Conservation (phyloP, 768 basidiomycete species). For the Phanerochaete carnosa region DNA sequence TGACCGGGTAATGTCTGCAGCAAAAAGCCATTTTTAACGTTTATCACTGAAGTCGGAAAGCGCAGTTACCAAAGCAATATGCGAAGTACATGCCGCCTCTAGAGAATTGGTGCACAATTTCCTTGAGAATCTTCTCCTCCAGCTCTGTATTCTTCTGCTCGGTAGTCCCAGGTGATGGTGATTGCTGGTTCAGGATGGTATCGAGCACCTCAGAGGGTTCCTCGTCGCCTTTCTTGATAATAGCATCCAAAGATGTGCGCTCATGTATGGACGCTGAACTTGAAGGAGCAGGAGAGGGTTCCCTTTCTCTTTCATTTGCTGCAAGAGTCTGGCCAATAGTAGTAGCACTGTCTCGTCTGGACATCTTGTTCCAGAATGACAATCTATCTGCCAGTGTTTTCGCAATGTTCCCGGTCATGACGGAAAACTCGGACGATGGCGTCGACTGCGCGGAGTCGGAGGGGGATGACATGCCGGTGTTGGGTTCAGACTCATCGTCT, state of each 20-base stretch:
- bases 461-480: conserved; percentile 23
- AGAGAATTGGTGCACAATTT: conserved; percentile 71
- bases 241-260: conserved; percentile 25
- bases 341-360: conserved; percentile 29
- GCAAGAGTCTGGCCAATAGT: conserved; percentile 10
- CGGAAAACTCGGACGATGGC: conserved; percentile 44
- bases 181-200: conserved; percentile 55
- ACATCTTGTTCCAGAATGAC: conserved; percentile 72
- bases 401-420: conserved; percentile 47
- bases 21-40: not conserved
- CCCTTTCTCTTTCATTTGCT: not conserved
- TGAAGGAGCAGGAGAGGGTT: conserved; percentile 7
- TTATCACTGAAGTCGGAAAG: conserved; percentile 6
- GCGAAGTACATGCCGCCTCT: conserved; percentile 92
- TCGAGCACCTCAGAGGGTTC: conserved; percentile 50
- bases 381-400: conserved; percentile 62
- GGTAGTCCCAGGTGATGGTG: conserved; percentile 55
- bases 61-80: conserved; percentile 71
- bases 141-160: conserved; percentile 74
- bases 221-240: conserved; percentile 18
- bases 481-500: conserved; percentile 10
- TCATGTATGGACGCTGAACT: conserved; percentile 15
- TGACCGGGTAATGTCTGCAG: conserved; percentile 75
- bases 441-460: conserved; percentile 46
- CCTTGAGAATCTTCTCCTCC: conserved; percentile 79